These are phyloP conservation scores for Ustilago xerochloae DNA, from an alignment of 1,284 basidiomycete species.

Conservation along the genomic window DNA sequence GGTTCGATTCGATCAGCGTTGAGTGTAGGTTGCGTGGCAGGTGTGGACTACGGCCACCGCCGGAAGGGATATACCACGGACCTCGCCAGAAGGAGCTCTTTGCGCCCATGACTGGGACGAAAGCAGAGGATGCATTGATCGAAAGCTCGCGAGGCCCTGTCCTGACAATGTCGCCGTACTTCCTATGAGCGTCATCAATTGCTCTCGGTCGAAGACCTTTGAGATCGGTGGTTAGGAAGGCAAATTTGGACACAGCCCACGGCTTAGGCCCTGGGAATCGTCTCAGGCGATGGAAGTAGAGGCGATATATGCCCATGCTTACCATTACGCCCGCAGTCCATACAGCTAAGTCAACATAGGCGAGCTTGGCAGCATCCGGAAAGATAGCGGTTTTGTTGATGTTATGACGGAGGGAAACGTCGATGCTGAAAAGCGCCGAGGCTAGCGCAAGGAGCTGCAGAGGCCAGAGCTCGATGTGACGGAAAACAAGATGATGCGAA, in stretches of 20 bases:
- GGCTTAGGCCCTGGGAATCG: conserved; percentile 36
- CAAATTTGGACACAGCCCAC: conserved; percentile 30
- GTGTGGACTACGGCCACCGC: conserved; percentile 11
- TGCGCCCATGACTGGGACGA: conserved; percentile 32
- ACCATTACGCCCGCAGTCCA: conserved; percentile 4
- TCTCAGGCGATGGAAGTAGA: conserved; percentile 39
- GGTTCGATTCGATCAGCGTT: conserved; percentile 18
- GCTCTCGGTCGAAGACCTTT: conserved; percentile 16
- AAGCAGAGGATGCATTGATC: conserved; percentile 31
- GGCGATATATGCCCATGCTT: conserved; percentile 38
- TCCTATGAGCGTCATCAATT: conserved; percentile 24
- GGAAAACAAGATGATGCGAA: conserved; percentile 19
- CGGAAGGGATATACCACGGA: conserved; percentile 37
- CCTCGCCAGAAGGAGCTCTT: conserved; percentile 29
- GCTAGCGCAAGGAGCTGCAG: conserved; percentile 11
- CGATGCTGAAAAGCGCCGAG: conserved; percentile 7
- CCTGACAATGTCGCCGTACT: conserved; percentile 44
- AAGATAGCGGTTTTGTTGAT: not conserved
- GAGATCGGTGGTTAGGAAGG: conserved; percentile 27
- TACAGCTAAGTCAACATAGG: conserved; percentile 6
- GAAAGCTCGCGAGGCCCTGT: conserved; percentile 42
- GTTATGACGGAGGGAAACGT: conserved; percentile 2
- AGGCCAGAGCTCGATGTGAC: conserved; percentile 26
- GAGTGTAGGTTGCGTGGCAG: conserved; percentile 33
- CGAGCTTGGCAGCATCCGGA: conserved; percentile 2